Evolutionary conservation across 306 rosid species (phyloP).

Genomic region (Medicago lupulina): DNA sequence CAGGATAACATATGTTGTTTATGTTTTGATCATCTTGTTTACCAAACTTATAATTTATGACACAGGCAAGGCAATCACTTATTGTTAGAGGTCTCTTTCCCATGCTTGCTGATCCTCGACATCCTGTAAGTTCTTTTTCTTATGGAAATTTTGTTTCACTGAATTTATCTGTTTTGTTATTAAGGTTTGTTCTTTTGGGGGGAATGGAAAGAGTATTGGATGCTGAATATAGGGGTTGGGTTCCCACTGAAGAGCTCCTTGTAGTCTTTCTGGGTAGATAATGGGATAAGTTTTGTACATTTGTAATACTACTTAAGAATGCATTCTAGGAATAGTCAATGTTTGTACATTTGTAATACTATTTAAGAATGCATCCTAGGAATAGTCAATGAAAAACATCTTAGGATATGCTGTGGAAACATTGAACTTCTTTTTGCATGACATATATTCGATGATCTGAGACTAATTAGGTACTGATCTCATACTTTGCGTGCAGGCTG

Average conservation of each 20-base stretch:
- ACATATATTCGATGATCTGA: neutral
- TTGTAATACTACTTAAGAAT: constrained; percentile 12
- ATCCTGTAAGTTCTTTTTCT: constrained; percentile 74
- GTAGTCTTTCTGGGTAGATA: too few species aligned
- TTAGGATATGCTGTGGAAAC: neutral
- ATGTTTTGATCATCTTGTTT: constrained; percentile 30
- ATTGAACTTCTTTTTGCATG: constrained; percentile 19
- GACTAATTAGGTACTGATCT: constrained; percentile 13
- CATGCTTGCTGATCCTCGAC: constrained; percentile 98
- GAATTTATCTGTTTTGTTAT: constrained; percentile 18
- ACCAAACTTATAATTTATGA: constrained; percentile 38
- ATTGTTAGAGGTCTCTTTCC: constrained; percentile 97
- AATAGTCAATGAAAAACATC: too few species aligned
- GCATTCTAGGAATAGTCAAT: neutral
- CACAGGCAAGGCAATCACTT: constrained; percentile 95
- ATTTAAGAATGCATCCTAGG: constrained; percentile 16
- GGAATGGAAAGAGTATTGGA: neutral
- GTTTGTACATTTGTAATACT: neutral
- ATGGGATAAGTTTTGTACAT: neutral
- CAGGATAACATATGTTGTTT: constrained; percentile 21
- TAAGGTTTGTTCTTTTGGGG: constrained; percentile 12
- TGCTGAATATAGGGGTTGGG: neutral
- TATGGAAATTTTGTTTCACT: constrained; percentile 27
- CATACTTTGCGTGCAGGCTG: constrained; percentile 68
- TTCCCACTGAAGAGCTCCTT: too few species aligned